A percentile compares a stretch with the other conserved stretches of the same genome.
Evolutionary conservation across 1,284 basidiomycete genomes (phyloP).

Genomic region (Wallemia hederae): DNA sequence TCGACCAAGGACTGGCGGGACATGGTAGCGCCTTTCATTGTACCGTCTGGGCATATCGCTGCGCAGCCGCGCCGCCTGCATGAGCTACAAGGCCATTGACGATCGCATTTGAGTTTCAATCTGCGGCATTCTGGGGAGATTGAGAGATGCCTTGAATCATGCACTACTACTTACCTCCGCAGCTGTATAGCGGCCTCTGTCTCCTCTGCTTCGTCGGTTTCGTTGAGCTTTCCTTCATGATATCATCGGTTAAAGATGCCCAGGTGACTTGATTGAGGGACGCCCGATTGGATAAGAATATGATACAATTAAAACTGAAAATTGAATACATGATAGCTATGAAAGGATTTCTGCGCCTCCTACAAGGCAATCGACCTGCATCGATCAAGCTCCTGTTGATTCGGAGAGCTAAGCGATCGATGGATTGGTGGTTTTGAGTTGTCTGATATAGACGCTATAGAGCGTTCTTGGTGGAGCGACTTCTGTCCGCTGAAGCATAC

Average conservation of each 20-base stretch:
- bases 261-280: too few species aligned
- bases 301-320: too few species aligned
- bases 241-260: too few species aligned
- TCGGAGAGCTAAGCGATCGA: background rate
- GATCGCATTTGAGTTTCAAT: background rate
- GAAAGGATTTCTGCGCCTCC: too few species aligned
- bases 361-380: background rate
- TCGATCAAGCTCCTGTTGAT: background rate
- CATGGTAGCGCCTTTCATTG: constrained; percentile 4
- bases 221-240: background rate
- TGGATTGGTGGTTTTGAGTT: background rate
- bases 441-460: background rate
- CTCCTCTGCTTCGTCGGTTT: background rate
- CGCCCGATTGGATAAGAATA: too few species aligned
- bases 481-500: background rate
- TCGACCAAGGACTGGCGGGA: constrained; percentile 23
- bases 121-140: background rate
- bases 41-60: constrained; percentile 25
- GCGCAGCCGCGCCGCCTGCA: constrained; percentile 26
- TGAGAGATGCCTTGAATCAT: background rate
- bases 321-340: too few species aligned
- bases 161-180: background rate
- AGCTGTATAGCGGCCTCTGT: background rate
- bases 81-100: constrained; percentile 17
- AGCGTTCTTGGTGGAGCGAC: background rate